phyloP scores from a whole-genome alignment of 2,329 filamentous ascomycete genomes.

The Alternaria consortialis region DNA sequence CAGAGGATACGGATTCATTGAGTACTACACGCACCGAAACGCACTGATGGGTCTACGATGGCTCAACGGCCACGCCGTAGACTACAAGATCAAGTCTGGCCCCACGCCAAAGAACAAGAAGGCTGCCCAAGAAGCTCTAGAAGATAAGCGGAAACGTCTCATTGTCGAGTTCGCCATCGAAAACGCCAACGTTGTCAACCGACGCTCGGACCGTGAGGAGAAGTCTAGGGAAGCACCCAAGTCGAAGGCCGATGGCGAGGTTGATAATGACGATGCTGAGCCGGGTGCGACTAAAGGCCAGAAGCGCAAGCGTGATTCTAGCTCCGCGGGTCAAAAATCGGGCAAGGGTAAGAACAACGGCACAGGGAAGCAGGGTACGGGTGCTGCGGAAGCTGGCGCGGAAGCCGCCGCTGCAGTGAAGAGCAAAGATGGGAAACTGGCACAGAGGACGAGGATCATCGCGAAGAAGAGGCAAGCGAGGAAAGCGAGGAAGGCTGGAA shows the following conservation, averaged over 20 bases:
- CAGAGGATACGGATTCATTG: constrained; percentile 95
- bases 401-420: constrained; percentile 22
- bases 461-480: constrained; percentile 83
- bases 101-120: constrained; percentile 51
- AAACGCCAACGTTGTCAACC: constrained; percentile 92
- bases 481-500: constrained; percentile 65
- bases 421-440: constrained; percentile 58
- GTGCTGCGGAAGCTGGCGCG: constrained; percentile 22
- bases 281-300: constrained; percentile 31
- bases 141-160: constrained; percentile 84
- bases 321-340: constrained; percentile 12
- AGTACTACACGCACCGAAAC: constrained; percentile 92
- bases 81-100: constrained; percentile 60
- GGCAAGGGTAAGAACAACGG: constrained; percentile 23
- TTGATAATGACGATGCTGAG: constrained; percentile 21
- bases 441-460: constrained; percentile 79
- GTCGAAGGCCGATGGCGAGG: constrained; percentile 25
- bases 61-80: constrained; percentile 80
- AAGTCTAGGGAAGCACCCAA: constrained; percentile 60
- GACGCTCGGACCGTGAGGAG: constrained; percentile 72
- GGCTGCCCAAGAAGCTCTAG: constrained; percentile 53
- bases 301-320: constrained; percentile 53
- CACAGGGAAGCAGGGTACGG: constrained; percentile 29
- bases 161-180: constrained; percentile 98
- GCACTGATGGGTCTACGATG: constrained; percentile 94